A percentile compares a stretch with the other conserved stretches of the same genome.
Evolutionary conservation across 2,329 filamentous ascomycete species (phyloP).

Genomic region (Xylaria sp.): DNA sequence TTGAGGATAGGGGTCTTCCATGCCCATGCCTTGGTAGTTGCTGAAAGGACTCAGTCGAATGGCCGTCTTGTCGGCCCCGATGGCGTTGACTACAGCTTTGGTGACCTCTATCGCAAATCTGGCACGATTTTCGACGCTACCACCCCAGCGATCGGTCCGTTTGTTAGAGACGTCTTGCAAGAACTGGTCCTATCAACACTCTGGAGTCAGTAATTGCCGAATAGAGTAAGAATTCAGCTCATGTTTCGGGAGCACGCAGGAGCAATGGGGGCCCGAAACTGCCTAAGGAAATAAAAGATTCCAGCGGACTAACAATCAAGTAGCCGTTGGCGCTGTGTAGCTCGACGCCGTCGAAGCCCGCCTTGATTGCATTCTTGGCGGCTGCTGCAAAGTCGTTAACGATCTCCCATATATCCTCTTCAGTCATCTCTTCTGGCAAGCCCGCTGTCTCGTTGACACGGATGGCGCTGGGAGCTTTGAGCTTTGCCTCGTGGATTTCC

Average conservation of each 20-base stretch:
- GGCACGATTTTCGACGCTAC: slow-evolving; percentile 60
- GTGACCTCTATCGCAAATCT: slow-evolving; percentile 59
- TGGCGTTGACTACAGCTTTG: slow-evolving; percentile 56
- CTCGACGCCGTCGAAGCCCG: slow-evolving; percentile 72
- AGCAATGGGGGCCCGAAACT: too few species aligned
- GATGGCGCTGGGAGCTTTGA: slow-evolving; percentile 50
- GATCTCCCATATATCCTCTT: slow-evolving; percentile 67
- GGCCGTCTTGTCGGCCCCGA: slow-evolving; percentile 55
- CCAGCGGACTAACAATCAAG: too few species aligned
- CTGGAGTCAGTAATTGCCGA: too few species aligned
- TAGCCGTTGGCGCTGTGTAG: slow-evolving; percentile 53
- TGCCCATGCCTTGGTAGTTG: slow-evolving; percentile 62
- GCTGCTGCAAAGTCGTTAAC: slow-evolving; percentile 66
- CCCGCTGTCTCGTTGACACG: slow-evolving; percentile 54
- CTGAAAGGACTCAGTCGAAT: slow-evolving; percentile 61
- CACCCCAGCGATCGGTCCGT: slow-evolving; percentile 62
- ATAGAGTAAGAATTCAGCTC: too few species aligned
- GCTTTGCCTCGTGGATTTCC: slow-evolving; percentile 47
- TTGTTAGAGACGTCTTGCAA: slow-evolving; percentile 60
- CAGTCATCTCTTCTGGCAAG: slow-evolving; percentile 67
- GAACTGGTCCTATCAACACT: too few species aligned
- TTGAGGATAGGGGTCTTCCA: slow-evolving; percentile 61
- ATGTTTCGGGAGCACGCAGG: too few species aligned
- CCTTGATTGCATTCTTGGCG: slow-evolving; percentile 61
- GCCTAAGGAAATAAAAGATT: too few species aligned